Conservation (phyloP, 2,329 filamentous ascomycete genomes). For the Calonectria pseudoturangicola region DNA sequence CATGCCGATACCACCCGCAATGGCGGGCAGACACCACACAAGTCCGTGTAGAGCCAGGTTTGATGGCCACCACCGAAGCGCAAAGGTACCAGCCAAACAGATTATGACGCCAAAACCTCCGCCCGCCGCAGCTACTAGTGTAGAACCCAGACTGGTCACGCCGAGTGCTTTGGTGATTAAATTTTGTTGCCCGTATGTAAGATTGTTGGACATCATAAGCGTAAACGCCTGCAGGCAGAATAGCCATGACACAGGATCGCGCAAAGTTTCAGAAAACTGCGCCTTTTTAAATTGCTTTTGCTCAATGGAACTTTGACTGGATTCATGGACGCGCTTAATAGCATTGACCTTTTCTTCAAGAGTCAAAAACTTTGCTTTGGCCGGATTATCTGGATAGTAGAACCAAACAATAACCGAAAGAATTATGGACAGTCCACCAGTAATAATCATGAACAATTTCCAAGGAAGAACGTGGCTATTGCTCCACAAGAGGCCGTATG, state of each 20-base stretch:
- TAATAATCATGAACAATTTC: constrained; percentile 64
- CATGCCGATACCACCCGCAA: constrained; percentile 54
- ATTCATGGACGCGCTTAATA: constrained; percentile 57
- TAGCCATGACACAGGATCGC: constrained; percentile 57
- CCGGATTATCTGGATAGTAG: constrained; percentile 62
- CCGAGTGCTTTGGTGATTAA: constrained; percentile 60
- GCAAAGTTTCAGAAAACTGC: constrained; percentile 55
- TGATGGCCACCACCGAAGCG: constrained; percentile 56
- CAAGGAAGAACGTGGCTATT: constrained; percentile 58
- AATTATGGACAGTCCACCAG: constrained; percentile 59
- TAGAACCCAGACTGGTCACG: constrained; percentile 61
- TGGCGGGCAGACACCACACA: constrained; percentile 52
- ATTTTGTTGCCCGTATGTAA: constrained; percentile 63
- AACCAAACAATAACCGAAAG: constrained; percentile 60
- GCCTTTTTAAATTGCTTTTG: constrained; percentile 60
- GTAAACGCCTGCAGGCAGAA: constrained; percentile 57
- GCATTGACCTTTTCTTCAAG: constrained; percentile 64
- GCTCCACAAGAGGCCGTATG: constrained; percentile 63
- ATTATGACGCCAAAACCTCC: constrained; percentile 58
- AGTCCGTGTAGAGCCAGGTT: constrained; percentile 57
- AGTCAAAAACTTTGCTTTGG: constrained; percentile 61
- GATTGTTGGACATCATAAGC: constrained; percentile 61
- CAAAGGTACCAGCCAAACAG: constrained; percentile 57
- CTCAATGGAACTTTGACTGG: constrained; percentile 61
- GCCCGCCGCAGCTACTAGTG: constrained; percentile 61